Evolutionary conservation across 2,329 filamentous ascomycete species (phyloP).

Genomic region (Colletotrichum cuscutae): DNA sequence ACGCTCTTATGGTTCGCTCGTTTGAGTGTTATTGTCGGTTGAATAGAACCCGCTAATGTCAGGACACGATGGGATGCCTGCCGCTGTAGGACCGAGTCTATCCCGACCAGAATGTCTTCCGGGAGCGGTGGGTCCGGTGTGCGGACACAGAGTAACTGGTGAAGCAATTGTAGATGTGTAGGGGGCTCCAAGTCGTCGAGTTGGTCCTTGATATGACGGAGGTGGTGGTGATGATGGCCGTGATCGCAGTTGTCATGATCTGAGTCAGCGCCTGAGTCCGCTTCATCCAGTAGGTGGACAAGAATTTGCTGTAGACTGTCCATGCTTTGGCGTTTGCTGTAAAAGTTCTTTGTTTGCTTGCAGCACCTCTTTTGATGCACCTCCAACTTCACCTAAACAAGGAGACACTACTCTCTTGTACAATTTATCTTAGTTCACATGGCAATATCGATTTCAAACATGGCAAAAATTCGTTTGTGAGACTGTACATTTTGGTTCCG

Average conservation of each 20-base stretch:
- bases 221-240: slow-evolving; percentile 13
- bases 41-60: slow-evolving; percentile 3
- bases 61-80: slow-evolving; percentile 21
- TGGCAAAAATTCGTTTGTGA: not conserved
- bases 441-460: not conserved
- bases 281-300: slow-evolving; percentile 3
- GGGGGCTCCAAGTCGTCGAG: slow-evolving; percentile 22
- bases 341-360: too few relatives aligned
- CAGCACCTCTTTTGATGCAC: not conserved
- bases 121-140: slow-evolving; percentile 37
- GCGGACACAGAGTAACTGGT: slow-evolving; percentile 43
- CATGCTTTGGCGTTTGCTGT: not conserved
- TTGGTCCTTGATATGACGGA: slow-evolving; percentile 22
- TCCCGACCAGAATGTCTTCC: slow-evolving; percentile 22
- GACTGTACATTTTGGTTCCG: slow-evolving; percentile 13
- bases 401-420: not conserved
- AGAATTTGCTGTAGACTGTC: not conserved
- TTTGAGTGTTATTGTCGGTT: not conserved
- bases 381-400: too few relatives aligned
- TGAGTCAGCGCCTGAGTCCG: not conserved
- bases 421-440: not conserved
- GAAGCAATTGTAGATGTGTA: slow-evolving; percentile 31
- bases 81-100: slow-evolving; percentile 35
- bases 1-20: not conserved
- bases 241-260: not conserved